A percentile compares a stretch with the other conserved stretches of the same genome.
Conservation (phyloP, 805 yeast species). For the Spathaspora girioi region DNA sequence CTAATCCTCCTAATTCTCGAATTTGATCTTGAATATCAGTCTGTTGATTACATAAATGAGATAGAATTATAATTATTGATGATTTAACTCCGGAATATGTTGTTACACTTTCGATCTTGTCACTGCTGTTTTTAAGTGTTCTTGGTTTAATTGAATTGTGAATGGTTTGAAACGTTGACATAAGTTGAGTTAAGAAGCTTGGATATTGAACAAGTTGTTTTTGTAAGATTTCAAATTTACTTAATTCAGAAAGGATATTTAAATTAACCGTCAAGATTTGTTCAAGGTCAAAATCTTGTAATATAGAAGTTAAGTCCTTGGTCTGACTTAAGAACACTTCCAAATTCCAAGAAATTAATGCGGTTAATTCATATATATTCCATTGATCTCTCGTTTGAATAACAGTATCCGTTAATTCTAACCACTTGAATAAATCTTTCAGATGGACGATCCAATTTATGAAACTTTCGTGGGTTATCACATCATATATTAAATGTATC, state of each 20-base stretch:
- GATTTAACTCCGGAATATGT: constrained; percentile 65
- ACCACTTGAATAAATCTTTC: constrained; percentile 5
- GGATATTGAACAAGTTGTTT: constrained; percentile 35
- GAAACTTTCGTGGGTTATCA: constrained; percentile 29
- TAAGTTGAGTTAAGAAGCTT: constrained; percentile 28
- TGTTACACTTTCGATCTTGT: constrained; percentile 10
- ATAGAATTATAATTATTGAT: constrained; percentile 61
- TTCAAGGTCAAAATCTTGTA: constrained; percentile 9
- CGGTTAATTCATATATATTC: constrained; percentile 33
- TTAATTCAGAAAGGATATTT: constrained; percentile 37
- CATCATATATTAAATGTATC: constrained; percentile 16
- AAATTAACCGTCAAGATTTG: neutral
- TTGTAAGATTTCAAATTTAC: constrained; percentile 37
- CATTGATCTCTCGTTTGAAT: constrained; percentile 32
- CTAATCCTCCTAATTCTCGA: constrained; percentile 65
- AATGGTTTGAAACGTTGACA: constrained; percentile 34
- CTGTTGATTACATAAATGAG: constrained; percentile 52
- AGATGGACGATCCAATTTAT: constrained; percentile 17
- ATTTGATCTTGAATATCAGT: constrained; percentile 61
- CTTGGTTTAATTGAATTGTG: constrained; percentile 38
- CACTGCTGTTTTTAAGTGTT: constrained; percentile 24
- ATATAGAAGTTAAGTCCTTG: constrained; percentile 13
- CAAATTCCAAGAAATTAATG: constrained; percentile 40
- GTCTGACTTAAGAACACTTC: constrained; percentile 21
- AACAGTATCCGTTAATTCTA: constrained; percentile 31